phyloP scores from a whole-genome alignment of 2,329 filamentous ascomycete genomes.

The Dothidotthia symphoricarpi region DNA sequence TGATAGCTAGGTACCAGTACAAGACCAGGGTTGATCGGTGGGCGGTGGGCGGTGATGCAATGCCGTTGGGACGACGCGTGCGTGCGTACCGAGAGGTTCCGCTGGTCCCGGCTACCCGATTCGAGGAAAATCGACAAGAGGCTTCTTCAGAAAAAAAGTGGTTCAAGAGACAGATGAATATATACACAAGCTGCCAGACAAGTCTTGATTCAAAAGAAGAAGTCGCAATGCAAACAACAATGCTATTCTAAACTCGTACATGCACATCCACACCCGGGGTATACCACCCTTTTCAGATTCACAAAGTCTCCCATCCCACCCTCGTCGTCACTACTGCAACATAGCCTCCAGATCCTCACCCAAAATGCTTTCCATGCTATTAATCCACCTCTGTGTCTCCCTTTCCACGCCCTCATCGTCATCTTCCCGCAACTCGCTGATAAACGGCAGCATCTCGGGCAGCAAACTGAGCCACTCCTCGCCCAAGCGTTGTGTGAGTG shows the following conservation, averaged over 20 bases:
- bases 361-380: constrained; percentile 81
- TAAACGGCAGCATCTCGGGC: constrained; percentile 94
- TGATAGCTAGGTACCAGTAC: background rate
- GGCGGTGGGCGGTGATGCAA: constrained; percentile 1
- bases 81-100: no score
- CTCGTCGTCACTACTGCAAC: constrained; percentile 85
- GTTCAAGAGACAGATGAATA: no score
- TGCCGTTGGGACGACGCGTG: constrained; percentile 2
- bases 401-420: constrained; percentile 91
- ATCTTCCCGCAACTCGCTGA: constrained; percentile 93
- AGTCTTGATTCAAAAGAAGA: no score
- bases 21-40: constrained; percentile 1
- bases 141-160: no score
- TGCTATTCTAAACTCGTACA: no score
- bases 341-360: constrained; percentile 90
- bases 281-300: no score
- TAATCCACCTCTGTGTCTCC: constrained; percentile 87
- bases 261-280: no score
- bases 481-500: constrained; percentile 74
- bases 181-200: no score
- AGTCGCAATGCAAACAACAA: no score
- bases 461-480: constrained; percentile 91
- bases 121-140: no score
- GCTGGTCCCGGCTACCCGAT: no score
- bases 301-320: no score